Percentiles rank a stretch among this genome's conserved stretches.
Evolutionary conservation across 352 stramenopile species (phyloP).

Genomic region (Globisporangium cylindrosporum): DNA sequence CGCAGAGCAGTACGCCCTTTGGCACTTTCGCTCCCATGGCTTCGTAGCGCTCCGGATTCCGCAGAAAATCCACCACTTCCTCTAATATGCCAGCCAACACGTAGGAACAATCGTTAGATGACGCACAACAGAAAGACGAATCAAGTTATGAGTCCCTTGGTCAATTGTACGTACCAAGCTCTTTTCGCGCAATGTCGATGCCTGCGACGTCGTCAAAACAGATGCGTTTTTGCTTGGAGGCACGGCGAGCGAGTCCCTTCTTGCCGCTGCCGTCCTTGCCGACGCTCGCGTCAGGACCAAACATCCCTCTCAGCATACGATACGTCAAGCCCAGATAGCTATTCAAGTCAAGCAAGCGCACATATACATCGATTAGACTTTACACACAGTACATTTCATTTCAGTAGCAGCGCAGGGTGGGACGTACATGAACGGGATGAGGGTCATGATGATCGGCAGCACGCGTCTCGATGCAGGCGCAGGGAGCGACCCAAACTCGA

Average conservation of each 20-base stretch:
- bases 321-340: slow-evolving; percentile 85
- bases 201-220: slow-evolving; percentile 93
- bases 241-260: slow-evolving; percentile 29
- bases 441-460: slow-evolving; percentile 53
- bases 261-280: slow-evolving; percentile 72
- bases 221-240: slow-evolving; percentile 39
- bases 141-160: background rate
- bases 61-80: slow-evolving; percentile 95
- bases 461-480: slow-evolving; percentile 45
- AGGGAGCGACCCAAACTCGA: slow-evolving; percentile 65
- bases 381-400: slow-evolving; percentile 1
- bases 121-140: background rate
- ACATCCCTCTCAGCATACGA: slow-evolving; percentile 75
- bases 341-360: background rate
- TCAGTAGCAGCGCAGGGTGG: background rate
- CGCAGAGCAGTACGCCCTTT: slow-evolving; percentile 92
- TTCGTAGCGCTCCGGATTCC: slow-evolving; percentile 89
- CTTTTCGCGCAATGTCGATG: slow-evolving; percentile 92
- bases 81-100: slow-evolving; percentile 27
- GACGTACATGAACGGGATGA: slow-evolving; percentile 71
- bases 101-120: background rate
- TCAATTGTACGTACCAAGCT: slow-evolving; percentile 53
- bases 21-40: slow-evolving; percentile 92
- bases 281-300: slow-evolving; percentile 41
- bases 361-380: background rate